Conservation (phyloP, 768 basidiomycete species). For the Boletus coccyginus region DNA sequence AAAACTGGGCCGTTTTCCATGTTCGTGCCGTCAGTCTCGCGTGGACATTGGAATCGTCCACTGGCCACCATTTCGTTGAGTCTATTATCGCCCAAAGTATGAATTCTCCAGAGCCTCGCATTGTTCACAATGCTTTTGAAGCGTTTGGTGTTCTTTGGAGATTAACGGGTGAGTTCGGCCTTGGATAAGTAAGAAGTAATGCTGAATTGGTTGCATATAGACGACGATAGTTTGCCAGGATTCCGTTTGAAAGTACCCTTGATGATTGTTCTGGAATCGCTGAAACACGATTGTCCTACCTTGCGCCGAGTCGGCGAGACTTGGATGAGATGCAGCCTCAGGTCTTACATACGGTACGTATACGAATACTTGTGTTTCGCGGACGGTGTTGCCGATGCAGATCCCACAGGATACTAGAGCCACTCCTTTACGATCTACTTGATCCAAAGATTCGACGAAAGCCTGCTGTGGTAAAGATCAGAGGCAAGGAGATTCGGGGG, state of each 20-base stretch:
- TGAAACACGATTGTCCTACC: constrained; percentile 72
- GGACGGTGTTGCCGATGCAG: not conserved
- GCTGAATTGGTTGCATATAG: constrained; percentile 36
- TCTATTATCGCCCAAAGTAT: constrained; percentile 75
- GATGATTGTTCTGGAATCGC: constrained; percentile 81
- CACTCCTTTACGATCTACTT: constrained; percentile 73
- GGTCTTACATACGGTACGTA: constrained; percentile 81
- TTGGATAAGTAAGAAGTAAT: not conserved
- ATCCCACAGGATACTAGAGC: constrained; percentile 78
- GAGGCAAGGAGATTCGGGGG: constrained; percentile 63
- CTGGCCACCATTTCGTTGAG: constrained; percentile 64
- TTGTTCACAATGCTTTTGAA: constrained; percentile 63
- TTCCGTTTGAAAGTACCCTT: constrained; percentile 81
- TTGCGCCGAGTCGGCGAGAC: constrained; percentile 84
- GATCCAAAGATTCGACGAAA: constrained; percentile 63
- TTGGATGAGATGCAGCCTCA: constrained; percentile 95
- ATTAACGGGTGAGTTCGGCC: constrained; percentile 58
- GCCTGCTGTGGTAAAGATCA: constrained; percentile 48
- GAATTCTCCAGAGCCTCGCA: constrained; percentile 47
- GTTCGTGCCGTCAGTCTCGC: constrained; percentile 76
- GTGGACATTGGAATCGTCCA: constrained; percentile 69
- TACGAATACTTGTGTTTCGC: not conserved
- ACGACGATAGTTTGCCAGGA: constrained; percentile 80
- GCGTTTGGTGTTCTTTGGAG: constrained; percentile 94
- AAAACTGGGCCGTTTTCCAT: constrained; percentile 69